These are phyloP conservation scores for Herpetomonas tarakana DNA, from an alignment of 208 protist species.

Conservation along the genomic window DNA sequence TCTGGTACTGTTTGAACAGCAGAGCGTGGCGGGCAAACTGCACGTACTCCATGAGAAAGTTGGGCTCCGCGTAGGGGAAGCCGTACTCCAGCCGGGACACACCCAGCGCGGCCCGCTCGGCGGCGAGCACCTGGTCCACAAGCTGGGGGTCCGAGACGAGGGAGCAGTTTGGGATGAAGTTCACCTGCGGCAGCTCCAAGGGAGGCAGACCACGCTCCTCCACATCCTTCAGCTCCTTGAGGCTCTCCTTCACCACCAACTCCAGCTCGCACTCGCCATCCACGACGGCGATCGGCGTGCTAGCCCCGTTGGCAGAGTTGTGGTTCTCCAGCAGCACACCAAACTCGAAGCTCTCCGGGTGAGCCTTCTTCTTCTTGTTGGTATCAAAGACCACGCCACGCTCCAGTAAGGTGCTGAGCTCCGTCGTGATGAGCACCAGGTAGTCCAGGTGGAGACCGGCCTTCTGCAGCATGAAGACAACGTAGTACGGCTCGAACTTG, in stretches of 20 bases:
- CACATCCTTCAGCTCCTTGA: slow-evolving; percentile 30
- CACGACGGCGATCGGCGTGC: slow-evolving; percentile 36
- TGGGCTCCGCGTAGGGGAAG: slow-evolving; percentile 80
- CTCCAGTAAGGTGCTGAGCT: slow-evolving; percentile 36
- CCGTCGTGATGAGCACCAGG: slow-evolving; percentile 51
- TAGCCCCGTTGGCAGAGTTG: slow-evolving; percentile 9
- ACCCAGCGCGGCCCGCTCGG: slow-evolving; percentile 34
- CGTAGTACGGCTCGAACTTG: slow-evolving; percentile 75
- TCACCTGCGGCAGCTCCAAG: slow-evolving; percentile 43
- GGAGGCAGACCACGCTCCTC: slow-evolving; percentile 17
- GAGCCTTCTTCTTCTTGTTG: slow-evolving; percentile 30
- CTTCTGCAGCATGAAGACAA: slow-evolving; percentile 51
- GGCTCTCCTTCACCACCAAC: slow-evolving; percentile 27
- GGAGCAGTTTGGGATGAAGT: slow-evolving; percentile 55
- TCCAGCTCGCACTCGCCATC: slow-evolving; percentile 38
- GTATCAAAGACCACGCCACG: slow-evolving; percentile 46
- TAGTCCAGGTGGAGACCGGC: slow-evolving; percentile 54
- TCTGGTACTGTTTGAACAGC: slow-evolving; percentile 60
- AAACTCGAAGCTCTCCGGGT: slow-evolving; percentile 86
- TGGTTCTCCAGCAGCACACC: slow-evolving; percentile 25
- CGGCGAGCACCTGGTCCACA: slow-evolving; percentile 49
- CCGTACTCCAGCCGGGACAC: slow-evolving; percentile 23
- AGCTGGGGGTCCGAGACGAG: slow-evolving; percentile 50
- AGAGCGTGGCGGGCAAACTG: slow-evolving; percentile 61
- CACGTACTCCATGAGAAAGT: slow-evolving; percentile 83